These are phyloP conservation scores for Cytospora schulzeri DNA, from an alignment of 2,329 filamentous ascomycete genomes.

Conservation along the genomic window DNA sequence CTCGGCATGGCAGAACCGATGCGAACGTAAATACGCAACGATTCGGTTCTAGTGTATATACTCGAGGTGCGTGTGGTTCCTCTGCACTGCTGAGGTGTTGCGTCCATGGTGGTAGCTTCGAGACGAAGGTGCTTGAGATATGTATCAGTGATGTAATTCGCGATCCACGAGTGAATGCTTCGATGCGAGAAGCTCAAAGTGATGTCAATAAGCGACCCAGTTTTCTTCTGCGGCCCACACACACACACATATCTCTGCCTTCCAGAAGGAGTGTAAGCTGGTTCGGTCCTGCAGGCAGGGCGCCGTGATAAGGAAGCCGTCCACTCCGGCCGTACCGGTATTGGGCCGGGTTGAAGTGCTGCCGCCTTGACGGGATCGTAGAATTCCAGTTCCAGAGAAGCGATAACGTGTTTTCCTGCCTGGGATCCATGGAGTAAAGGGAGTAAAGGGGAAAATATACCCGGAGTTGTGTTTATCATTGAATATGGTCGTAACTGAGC, in stretches of 20 bases:
- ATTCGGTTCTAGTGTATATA: background rate
- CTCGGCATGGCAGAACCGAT: background rate
- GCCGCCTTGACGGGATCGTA: background rate
- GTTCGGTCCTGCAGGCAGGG: background rate
- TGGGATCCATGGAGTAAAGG: background rate
- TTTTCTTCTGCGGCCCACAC: background rate
- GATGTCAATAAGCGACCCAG: background rate
- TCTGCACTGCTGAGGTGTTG: background rate
- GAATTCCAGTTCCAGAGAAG: background rate
- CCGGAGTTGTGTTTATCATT: conserved; percentile 15
- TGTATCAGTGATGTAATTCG: background rate
- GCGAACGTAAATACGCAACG: background rate
- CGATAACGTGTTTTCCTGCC: background rate
- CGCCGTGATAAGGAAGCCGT: background rate
- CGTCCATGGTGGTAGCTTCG: background rate
- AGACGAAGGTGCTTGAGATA: background rate
- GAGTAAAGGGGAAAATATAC: background rate
- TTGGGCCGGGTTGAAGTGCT: background rate
- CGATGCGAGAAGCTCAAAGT: background rate
- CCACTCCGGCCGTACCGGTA: background rate
- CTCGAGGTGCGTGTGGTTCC: background rate
- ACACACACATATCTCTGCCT: too few relatives aligned
- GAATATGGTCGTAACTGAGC: conserved; percentile 15
- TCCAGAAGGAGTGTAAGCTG: background rate
- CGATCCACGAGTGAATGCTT: background rate